These are phyloP conservation scores for Ogataea ramenticola DNA, from an alignment of 805 yeast species.

Conservation along the genomic window DNA sequence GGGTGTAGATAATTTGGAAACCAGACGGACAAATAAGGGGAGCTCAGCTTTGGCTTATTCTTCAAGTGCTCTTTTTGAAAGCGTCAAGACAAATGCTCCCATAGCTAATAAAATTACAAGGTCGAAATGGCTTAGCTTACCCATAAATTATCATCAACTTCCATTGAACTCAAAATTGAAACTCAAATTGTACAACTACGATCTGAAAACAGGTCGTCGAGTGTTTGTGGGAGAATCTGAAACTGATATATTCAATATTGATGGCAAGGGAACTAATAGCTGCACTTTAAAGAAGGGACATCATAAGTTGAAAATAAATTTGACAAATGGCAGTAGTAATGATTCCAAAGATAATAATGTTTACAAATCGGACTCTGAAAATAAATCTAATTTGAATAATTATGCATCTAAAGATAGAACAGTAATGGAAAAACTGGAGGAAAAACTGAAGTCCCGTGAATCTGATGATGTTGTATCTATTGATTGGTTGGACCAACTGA, in stretches of 20 bases:
- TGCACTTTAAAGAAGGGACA: slow-evolving; percentile 65
- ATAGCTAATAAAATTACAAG: slow-evolving; percentile 12
- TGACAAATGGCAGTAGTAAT: slow-evolving; percentile 1
- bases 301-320: slow-evolving; percentile 42
- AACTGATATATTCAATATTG: slow-evolving; percentile 48
- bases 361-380: no score
- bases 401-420: slow-evolving; percentile 2
- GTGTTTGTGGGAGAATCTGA: slow-evolving; percentile 55
- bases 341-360: no score
- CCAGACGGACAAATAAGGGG: background rate
- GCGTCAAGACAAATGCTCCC: background rate
- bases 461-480: slow-evolving; percentile 54
- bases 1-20: background rate
- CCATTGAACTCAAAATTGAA: slow-evolving; percentile 53
- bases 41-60: background rate
- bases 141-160: slow-evolving; percentile 66
- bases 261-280: slow-evolving; percentile 14
- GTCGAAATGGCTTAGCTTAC: slow-evolving; percentile 69
- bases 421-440: slow-evolving; percentile 42
- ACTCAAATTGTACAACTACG: slow-evolving; percentile 63
- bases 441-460: slow-evolving; percentile 53
- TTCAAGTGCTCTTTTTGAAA: background rate
- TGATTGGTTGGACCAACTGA: slow-evolving; percentile 71
- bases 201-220: slow-evolving; percentile 37
- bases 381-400: background rate